Evolutionary conservation across 805 yeast genomes (phyloP).

Genomic region (Candida saitoana): DNA sequence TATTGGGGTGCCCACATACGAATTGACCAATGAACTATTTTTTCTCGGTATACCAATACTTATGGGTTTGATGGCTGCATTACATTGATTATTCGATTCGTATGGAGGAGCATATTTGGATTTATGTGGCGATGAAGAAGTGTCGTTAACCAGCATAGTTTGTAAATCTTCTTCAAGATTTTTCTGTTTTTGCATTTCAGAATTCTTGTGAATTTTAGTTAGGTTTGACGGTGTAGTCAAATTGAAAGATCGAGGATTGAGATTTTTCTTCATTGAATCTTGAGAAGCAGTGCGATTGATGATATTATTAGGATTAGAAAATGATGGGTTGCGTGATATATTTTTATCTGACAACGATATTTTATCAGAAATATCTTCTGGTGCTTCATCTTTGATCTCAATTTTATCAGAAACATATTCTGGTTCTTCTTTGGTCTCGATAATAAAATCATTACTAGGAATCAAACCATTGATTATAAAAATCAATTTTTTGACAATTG

Average conservation of each 20-base stretch:
- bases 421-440: constrained; percentile 1
- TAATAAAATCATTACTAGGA: constrained; percentile 15
- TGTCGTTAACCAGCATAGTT: not conserved
- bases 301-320: not conserved
- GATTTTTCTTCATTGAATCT: not conserved
- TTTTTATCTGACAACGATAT: not conserved
- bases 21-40: not conserved
- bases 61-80: not conserved
- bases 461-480: constrained; percentile 51
- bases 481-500: constrained; percentile 55
- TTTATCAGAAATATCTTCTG: not conserved
- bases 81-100: not conserved
- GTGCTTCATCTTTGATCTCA: not conserved
- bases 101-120: not conserved
- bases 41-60: not conserved
- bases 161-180: not conserved
- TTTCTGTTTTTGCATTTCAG: not conserved
- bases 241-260: not conserved
- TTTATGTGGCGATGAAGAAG: not conserved
- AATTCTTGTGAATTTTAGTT: not conserved
- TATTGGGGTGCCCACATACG: not conserved
- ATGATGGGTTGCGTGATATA: not conserved
- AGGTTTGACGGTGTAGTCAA: constrained; percentile 3
- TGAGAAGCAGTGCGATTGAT: not conserved
- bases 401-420: not conserved